phyloP scores from a whole-genome alignment of 805 yeast genomes.

The Wickerhamiella musiphila region DNA sequence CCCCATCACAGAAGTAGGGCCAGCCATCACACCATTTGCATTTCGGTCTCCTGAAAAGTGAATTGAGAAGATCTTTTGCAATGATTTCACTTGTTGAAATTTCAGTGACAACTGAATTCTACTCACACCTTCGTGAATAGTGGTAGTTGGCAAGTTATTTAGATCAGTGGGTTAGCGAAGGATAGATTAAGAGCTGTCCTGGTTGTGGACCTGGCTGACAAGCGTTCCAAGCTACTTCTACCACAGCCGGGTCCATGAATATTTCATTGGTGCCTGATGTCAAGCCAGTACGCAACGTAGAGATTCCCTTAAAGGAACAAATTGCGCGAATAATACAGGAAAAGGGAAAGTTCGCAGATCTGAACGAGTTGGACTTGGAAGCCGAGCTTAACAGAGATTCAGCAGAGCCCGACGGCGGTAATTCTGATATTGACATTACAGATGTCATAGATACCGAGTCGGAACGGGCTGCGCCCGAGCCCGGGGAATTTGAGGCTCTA shows the following conservation, averaged over 20 bases:
- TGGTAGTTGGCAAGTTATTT: too few relatives aligned
- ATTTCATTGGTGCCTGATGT: slow-evolving; percentile 13
- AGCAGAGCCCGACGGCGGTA: slow-evolving; percentile 15
- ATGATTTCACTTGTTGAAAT: too few relatives aligned
- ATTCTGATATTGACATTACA: slow-evolving; percentile 4
- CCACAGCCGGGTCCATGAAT: too few relatives aligned
- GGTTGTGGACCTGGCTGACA: neutral
- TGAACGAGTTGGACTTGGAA: slow-evolving; percentile 34
- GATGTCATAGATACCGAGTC: neutral
- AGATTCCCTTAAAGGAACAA: slow-evolving; percentile 20
- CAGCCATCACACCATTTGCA: too few relatives aligned
- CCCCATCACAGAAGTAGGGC: too few relatives aligned
- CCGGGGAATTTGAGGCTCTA: slow-evolving; percentile 13
- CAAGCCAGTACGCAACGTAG: slow-evolving; percentile 2
- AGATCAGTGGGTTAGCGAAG: too few relatives aligned
- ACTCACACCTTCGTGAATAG: too few relatives aligned
- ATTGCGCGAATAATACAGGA: slow-evolving; percentile 43
- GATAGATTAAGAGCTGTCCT: neutral
- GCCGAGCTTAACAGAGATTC: slow-evolving; percentile 15
- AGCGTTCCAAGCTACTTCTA: too few relatives aligned
- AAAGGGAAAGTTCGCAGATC: slow-evolving; percentile 38
- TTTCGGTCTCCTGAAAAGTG: too few relatives aligned
- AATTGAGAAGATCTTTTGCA: too few relatives aligned
- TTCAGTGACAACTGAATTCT: too few relatives aligned
- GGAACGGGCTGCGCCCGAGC: neutral